Conservation (phyloP, 1,284 basidiomycete species). For the Dichomitus squalens region DNA sequence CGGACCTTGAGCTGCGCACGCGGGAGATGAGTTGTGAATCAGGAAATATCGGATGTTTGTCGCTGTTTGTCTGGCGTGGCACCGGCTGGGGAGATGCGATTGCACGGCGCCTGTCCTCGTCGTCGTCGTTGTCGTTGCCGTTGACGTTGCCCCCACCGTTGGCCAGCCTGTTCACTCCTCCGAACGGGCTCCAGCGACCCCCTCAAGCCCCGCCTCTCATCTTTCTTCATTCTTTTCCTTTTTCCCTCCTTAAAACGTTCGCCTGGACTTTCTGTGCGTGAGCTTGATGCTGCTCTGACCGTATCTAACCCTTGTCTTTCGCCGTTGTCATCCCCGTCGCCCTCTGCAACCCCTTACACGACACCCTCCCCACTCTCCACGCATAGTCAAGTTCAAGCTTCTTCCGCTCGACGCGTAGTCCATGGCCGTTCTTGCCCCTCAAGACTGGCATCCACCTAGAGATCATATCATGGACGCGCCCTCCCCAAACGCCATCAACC, state of each 20-base stretch:
- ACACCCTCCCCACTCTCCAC: slow-evolving; percentile 13
- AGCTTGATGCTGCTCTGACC: slow-evolving; percentile 23
- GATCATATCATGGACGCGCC: slow-evolving; percentile 62
- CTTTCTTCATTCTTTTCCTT: slow-evolving; percentile 23
- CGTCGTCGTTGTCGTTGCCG: slow-evolving; percentile 24
- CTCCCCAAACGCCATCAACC: slow-evolving; percentile 41
- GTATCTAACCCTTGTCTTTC: slow-evolving; percentile 27
- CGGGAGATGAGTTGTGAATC: slow-evolving; percentile 1
- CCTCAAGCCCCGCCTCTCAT: slow-evolving; percentile 9
- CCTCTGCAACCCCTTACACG: slow-evolving; percentile 4
- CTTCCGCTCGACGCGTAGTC: slow-evolving; percentile 39
- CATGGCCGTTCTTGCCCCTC: slow-evolving; percentile 77
- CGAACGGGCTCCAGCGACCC: slow-evolving; percentile 24
- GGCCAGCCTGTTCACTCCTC: slow-evolving; percentile 22
- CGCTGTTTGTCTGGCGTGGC: slow-evolving; percentile 18
- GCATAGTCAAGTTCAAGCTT: slow-evolving; percentile 16
- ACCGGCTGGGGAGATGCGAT: slow-evolving; percentile 1
- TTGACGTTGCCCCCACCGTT: slow-evolving; percentile 33
- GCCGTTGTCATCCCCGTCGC: slow-evolving; percentile 11
- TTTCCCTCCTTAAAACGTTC: slow-evolving; percentile 29
- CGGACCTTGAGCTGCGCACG: background rate
- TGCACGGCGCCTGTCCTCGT: slow-evolving; percentile 6
- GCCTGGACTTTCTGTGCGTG: slow-evolving; percentile 29
- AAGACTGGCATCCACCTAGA: slow-evolving; percentile 70
- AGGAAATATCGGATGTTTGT: slow-evolving; percentile 19